phyloP scores from a whole-genome alignment of 352 stramenopile genomes.

The Globisporangium cederbergense region DNA sequence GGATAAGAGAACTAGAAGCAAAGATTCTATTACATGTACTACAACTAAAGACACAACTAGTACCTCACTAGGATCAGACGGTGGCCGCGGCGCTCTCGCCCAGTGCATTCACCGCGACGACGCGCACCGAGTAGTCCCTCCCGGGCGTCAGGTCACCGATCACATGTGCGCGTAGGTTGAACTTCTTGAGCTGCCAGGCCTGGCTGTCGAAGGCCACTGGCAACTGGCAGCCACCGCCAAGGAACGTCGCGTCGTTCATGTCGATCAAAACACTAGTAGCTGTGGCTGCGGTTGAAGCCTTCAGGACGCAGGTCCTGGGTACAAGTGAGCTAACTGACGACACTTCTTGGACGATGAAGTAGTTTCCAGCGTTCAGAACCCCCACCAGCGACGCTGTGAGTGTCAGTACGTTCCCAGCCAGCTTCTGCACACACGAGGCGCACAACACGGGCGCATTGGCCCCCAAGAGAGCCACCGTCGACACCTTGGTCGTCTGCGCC shows the following conservation, averaged over 20 bases:
- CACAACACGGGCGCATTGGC: slow-evolving; percentile 40
- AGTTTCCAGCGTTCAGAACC: slow-evolving; percentile 23
- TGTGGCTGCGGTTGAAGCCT: slow-evolving; percentile 12
- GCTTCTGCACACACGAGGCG: slow-evolving; percentile 51
- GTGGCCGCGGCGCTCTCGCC: slow-evolving; percentile 41
- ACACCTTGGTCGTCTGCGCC: slow-evolving; percentile 28
- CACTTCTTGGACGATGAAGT: slow-evolving; percentile 67
- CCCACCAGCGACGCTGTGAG: slow-evolving; percentile 32
- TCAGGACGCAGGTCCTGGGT: slow-evolving; percentile 47
- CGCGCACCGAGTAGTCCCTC: slow-evolving; percentile 65
- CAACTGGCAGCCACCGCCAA: slow-evolving; percentile 38
- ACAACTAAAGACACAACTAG: not conserved
- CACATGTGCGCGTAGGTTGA: slow-evolving; percentile 57
- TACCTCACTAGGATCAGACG: not conserved
- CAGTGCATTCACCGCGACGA: slow-evolving; percentile 33
- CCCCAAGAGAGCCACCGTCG: slow-evolving; percentile 26
- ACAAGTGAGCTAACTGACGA: too few species aligned
- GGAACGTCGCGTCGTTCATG: slow-evolving; percentile 20
- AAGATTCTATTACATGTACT: not conserved
- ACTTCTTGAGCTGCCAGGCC: slow-evolving; percentile 53
- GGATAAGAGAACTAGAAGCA: not conserved
- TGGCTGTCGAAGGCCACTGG: slow-evolving; percentile 42
- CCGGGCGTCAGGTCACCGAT: slow-evolving; percentile 61
- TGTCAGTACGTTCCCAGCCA: slow-evolving; percentile 35
- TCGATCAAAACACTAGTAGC: slow-evolving; percentile 30